A percentile compares a stretch with the other conserved stretches of the same genome.
Evolutionary conservation across 1,139 yeast genomes (phyloP).

Genomic region (Diutina pseudorugosa): DNA sequence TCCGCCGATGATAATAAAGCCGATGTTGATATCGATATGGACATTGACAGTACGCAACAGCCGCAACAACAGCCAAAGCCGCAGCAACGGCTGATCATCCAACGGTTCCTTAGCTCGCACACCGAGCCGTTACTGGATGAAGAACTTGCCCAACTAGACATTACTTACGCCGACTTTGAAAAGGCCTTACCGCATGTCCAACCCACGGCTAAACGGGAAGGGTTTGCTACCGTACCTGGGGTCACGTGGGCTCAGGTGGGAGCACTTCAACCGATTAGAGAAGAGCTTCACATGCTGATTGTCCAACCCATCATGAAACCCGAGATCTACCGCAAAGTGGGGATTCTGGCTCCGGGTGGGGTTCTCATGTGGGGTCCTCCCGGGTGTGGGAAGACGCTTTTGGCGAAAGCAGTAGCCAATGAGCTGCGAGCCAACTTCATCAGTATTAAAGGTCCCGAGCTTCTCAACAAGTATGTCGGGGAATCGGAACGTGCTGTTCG

Average conservation of each 20-base stretch:
- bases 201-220: slow-evolving; percentile 97
- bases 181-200: slow-evolving; percentile 86
- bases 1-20: no score
- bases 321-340: slow-evolving; percentile 78
- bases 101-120: slow-evolving; percentile 56
- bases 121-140: slow-evolving; percentile 70
- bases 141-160: slow-evolving; percentile 64
- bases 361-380: slow-evolving; percentile 99
- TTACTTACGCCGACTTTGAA: slow-evolving; percentile 68
- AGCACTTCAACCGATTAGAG: slow-evolving; percentile 66
- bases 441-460: slow-evolving; percentile 90
- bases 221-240: slow-evolving; percentile 97
- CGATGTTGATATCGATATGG: background rate
- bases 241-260: slow-evolving; percentile 96
- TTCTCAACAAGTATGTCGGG: slow-evolving; percentile 90
- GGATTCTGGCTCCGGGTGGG: slow-evolving; percentile 95
- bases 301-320: slow-evolving; percentile 95
- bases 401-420: slow-evolving; percentile 96
- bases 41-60: no score
- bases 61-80: no score
- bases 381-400: slow-evolving; percentile 92
- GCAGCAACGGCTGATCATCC: slow-evolving; percentile 19
- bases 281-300: slow-evolving; percentile 92
- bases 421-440: slow-evolving; percentile 94
- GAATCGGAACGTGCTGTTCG: slow-evolving; percentile 92